Conservation (phyloP, 345 rosid species). For the Populus tremula region DNA sequence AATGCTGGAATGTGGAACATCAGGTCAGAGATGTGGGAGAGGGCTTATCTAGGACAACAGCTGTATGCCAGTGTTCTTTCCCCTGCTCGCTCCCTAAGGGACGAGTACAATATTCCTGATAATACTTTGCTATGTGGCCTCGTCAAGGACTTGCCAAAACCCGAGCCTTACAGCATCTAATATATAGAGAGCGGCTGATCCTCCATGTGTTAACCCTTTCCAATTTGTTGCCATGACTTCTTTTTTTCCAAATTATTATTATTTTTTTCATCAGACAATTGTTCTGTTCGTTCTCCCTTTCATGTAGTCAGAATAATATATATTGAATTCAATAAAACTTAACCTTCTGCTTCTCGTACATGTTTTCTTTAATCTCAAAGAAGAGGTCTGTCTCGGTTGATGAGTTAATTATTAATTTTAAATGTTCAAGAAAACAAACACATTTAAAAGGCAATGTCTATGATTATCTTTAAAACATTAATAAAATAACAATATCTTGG, state of each 20-base stretch:
- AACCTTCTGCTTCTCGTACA: too few species aligned
- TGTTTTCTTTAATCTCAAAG: too few species aligned
- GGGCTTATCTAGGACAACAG: constrained; percentile 33
- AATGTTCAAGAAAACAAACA: too few species aligned
- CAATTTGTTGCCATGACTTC: not conserved
- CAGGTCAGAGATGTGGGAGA: constrained; percentile 32
- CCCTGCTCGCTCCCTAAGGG: constrained; percentile 31
- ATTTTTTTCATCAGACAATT: not conserved
- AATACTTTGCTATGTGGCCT: constrained; percentile 27
- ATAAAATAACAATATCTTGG: too few species aligned
- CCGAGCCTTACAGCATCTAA: constrained; percentile 26
- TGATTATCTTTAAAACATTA: too few species aligned
- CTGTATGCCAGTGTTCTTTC: constrained; percentile 29
- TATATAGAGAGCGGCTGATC: not conserved
- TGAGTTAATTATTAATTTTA: too few species aligned
- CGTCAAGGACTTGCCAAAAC: constrained; percentile 29
- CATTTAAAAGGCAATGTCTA: too few species aligned
- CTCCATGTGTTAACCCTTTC: not conserved
- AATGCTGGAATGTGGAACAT: constrained; percentile 41
- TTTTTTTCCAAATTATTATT: not conserved
- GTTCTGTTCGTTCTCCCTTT: not conserved
- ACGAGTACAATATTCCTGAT: constrained; percentile 39
- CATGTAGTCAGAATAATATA: not conserved
- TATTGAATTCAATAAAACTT: not conserved
- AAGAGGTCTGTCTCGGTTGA: too few species aligned